phyloP scores from a whole-genome alignment of 441 rosid genomes.

The Euphorbia schlechtendalii region DNA sequence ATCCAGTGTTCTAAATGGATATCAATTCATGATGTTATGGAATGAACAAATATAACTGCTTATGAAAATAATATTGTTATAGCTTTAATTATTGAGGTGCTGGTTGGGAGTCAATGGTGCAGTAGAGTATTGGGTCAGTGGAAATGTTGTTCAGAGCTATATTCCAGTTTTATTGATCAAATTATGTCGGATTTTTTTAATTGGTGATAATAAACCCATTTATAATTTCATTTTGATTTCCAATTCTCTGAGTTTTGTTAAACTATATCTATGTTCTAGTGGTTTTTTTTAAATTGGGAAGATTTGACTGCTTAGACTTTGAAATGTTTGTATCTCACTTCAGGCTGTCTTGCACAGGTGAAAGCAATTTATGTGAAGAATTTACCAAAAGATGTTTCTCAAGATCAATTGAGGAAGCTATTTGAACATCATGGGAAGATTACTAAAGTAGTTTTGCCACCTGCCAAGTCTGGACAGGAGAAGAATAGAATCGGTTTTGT shows the following conservation, averaged over 20 bases:
- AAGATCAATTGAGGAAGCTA: conserved; percentile 62
- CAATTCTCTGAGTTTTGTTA: not conserved
- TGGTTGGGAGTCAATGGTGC: not conserved
- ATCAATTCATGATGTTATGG: not conserved
- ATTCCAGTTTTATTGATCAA: not conserved
- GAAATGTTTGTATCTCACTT: conserved; percentile 9
- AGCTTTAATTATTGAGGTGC: not conserved
- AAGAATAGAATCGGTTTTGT: conserved; percentile 73
- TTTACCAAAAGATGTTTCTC: conserved; percentile 74
- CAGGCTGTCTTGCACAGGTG: conserved; percentile 42
- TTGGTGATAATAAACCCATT: too few species aligned
- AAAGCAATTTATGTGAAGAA: conserved; percentile 91
- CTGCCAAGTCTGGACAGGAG: conserved; percentile 87
- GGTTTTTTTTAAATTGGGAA: not conserved
- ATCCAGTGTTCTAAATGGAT: not conserved
- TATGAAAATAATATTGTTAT: not conserved
- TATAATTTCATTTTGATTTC: not conserved
- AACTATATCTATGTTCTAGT: not conserved
- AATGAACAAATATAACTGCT: not conserved
- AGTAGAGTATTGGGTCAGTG: not conserved
- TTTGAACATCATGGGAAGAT: conserved; percentile 88
- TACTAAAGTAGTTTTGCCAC: conserved; percentile 76
- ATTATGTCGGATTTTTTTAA: not conserved
- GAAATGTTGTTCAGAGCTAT: not conserved
- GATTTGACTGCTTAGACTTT: not conserved